These are phyloP conservation scores for Tricholoma furcatifolium DNA, from an alignment of 768 basidiomycete species.

Conservation along the genomic window DNA sequence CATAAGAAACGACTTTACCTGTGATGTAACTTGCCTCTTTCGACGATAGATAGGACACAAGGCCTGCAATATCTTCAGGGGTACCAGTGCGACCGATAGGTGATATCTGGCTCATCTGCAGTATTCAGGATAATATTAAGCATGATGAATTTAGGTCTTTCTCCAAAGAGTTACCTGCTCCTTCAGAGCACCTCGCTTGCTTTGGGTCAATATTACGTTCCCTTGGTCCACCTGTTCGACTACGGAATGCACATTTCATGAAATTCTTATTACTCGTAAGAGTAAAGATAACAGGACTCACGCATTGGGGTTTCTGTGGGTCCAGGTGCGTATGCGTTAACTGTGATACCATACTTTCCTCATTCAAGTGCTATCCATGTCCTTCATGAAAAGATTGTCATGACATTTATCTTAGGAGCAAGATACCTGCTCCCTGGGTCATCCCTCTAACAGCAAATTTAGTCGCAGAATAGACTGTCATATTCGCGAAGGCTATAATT, in stretches of 20 bases:
- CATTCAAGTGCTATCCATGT: conserved; percentile 31
- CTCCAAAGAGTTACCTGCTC: background rate
- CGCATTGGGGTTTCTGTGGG: conserved; percentile 19
- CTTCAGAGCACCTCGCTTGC: conserved; percentile 3
- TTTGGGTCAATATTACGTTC: background rate
- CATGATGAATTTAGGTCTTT: background rate
- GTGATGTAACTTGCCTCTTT: conserved; percentile 33
- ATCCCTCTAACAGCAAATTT: conserved; percentile 42
- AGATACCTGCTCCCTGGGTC: conserved; percentile 39
- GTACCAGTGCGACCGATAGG: conserved; percentile 14
- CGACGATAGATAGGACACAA: conserved; percentile 35
- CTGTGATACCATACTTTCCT: conserved; percentile 36
- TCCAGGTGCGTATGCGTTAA: conserved; percentile 43
- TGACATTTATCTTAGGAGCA: background rate
- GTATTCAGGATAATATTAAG: background rate
- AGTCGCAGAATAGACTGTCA: conserved; percentile 28
- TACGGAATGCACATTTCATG: background rate
- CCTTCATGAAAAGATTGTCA: too few relatives aligned
- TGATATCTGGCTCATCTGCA: conserved; percentile 8
- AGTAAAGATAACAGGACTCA: too few relatives aligned
- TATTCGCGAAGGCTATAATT: background rate
- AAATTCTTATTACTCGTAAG: background rate
- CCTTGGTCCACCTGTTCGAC: conserved; percentile 2
- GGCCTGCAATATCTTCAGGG: conserved; percentile 31
- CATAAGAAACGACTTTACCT: conserved; percentile 16